Evolutionary conservation across 345 rosid genomes (phyloP).

Genomic region (Salix udensis): DNA sequence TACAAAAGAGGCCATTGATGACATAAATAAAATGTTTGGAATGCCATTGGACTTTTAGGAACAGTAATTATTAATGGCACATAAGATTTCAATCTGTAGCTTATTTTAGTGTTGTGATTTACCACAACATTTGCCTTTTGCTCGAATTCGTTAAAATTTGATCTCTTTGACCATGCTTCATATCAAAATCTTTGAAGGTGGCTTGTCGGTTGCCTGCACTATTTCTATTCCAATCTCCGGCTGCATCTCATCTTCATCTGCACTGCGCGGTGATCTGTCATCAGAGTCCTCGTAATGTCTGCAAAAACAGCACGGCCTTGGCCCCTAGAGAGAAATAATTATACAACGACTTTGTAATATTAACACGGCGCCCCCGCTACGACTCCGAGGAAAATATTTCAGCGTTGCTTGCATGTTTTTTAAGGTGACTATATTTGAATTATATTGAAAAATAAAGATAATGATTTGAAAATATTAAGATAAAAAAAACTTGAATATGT

Average conservation of each 20-base stretch:
- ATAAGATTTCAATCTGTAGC: background rate
- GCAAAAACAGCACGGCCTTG: background rate
- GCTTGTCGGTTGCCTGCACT: background rate
- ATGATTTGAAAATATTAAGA: too few relatives aligned
- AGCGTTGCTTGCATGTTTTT: background rate
- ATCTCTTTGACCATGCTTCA: background rate
- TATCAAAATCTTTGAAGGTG: background rate
- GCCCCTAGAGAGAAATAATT: background rate
- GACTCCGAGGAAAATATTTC: too few relatives aligned
- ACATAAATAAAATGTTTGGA: constrained; percentile 74
- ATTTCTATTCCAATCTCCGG: background rate
- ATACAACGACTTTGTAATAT: background rate
- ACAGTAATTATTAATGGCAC: background rate
- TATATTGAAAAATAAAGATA: too few relatives aligned
- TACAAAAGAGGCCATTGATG: constrained; percentile 87
- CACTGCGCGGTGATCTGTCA: background rate
- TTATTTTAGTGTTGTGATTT: background rate
- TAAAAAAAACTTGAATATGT: too few relatives aligned
- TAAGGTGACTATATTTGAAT: too few relatives aligned
- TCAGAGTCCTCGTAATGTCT: background rate
- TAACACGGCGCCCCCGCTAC: too few relatives aligned
- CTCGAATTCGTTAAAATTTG: background rate
- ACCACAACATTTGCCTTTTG: background rate
- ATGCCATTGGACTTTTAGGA: constrained; percentile 72
- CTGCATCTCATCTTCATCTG: background rate